A percentile compares a stretch with the other conserved stretches of the same genome.
Conservation (phyloP, 371 early-diverging fungal species). For the Rhizopus sp. region DNA sequence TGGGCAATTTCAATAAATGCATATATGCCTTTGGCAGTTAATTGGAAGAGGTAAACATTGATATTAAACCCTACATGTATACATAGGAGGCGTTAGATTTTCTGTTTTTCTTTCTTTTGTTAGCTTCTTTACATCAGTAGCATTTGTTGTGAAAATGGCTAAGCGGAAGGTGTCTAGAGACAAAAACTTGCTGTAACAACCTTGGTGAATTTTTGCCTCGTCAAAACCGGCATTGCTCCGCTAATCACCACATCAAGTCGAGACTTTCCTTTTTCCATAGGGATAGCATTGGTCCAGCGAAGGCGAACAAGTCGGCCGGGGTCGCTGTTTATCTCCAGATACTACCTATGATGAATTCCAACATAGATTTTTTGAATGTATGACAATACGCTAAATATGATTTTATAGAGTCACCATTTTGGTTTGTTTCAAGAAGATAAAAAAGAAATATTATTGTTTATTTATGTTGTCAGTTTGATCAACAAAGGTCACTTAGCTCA, state of each 20-base stretch:
- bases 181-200: conserved; percentile 11
- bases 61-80: conserved; percentile 11
- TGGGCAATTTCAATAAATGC: conserved; percentile 9
- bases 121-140: conserved; percentile 23
- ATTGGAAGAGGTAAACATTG: conserved; percentile 12
- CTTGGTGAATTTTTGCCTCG: conserved; percentile 16
- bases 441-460: background rate
- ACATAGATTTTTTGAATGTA: background rate
- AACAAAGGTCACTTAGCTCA: too few relatives aligned
- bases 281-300: conserved; percentile 27
- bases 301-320: conserved; percentile 25
- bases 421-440: background rate
- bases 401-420: too few relatives aligned
- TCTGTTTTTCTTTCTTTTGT: background rate
- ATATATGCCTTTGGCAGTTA: conserved; percentile 7
- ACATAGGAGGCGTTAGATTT: background rate
- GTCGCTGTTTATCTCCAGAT: conserved; percentile 9
- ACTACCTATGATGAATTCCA: background rate
- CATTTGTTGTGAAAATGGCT: conserved; percentile 31
- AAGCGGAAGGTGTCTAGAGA: conserved; percentile 26
- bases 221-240: conserved; percentile 18
- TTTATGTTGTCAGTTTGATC: too few relatives aligned
- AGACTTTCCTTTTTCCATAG: conserved; percentile 23
- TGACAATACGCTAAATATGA: too few relatives aligned
- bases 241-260: conserved; percentile 31